Base-by-base conservation (phyloP, 139 green algal genomes). In the Coccomyxa sp. region DNA sequence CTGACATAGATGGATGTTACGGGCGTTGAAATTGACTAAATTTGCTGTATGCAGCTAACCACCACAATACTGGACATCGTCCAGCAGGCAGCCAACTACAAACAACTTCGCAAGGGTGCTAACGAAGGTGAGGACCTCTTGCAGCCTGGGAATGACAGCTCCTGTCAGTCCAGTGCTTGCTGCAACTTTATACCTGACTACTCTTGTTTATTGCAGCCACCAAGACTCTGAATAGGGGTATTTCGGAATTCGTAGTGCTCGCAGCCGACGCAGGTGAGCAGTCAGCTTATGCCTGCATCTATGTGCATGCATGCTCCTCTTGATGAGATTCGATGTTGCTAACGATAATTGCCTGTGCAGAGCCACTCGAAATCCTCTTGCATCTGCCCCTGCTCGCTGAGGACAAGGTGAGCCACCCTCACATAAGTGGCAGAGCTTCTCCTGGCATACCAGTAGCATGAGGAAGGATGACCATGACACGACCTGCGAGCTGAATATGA, bases 41-140 rank as follows among this genome's bases (percentile, higher is more conserved):
- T 58, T 6, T 58, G 41, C 34, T 72, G 18, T 35, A 16, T 73
- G 79, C 89, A 96, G 90, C 91, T 99, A 50, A 95, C 95, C 29
- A 97, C 97, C 82, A 98, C 94, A 31, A 98, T 99, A 79, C 87
- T 99, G 81, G 96, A 99, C 85, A 97, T 99, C 78, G 95, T 99
- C 33, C 95, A 99, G 88, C 96, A 99, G 86, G 95, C 95, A 39
- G 81, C 90, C 41, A 99, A 98, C 89, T 99, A 99, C 86, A 98
- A 98, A 90, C 96, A 99, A 91, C 91, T 99, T n/a, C 97, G 97
- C 83, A 99, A 99, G 87, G 96, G 96, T 12, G 96, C 96, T 39
- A 99, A 99, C 86, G 96, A 99, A 85, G 92, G 92, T 96, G 77
- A 76, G 33, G 38, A 76, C 6, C n/a, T 54, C 35, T 33, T 50